Conservation (phyloP, 768 basidiomycete genomes). For the Strobilomyces confusus region DNA sequence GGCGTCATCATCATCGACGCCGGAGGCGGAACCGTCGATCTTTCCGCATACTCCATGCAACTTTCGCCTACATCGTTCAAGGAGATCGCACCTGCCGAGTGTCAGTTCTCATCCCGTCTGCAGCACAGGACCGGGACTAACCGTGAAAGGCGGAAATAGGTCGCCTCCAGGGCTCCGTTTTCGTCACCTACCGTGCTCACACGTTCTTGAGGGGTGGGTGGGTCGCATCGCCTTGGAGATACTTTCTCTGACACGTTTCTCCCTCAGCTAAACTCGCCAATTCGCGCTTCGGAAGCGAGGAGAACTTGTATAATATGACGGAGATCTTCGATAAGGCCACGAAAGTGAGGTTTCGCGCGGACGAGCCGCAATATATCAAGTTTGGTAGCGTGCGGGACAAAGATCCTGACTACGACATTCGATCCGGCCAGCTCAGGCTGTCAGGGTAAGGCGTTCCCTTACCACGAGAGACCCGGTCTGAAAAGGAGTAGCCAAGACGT, state of each 20-base stretch:
- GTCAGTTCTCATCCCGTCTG: conserved; percentile 14
- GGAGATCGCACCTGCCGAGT: conserved; percentile 33
- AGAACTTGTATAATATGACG: conserved; percentile 29
- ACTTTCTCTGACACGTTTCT: not conserved
- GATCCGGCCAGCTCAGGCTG: conserved; percentile 35
- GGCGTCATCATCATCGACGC: conserved; percentile 45
- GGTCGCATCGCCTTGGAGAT: not conserved
- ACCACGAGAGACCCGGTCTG: conserved; percentile 33
- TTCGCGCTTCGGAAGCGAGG: conserved; percentile 27
- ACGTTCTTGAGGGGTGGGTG: conserved; percentile 34
- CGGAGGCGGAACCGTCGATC: conserved; percentile 30
- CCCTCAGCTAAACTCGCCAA: conserved; percentile 25
- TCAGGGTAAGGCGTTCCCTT: conserved; percentile 29
- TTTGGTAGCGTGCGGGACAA: conserved; percentile 35
- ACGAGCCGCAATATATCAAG: conserved; percentile 35
- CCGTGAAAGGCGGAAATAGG: conserved; percentile 21
- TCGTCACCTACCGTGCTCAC: conserved; percentile 31
- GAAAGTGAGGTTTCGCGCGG: conserved; percentile 37
- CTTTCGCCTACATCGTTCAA: conserved; percentile 36
- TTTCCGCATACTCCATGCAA: conserved; percentile 39
- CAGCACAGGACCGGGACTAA: not conserved
- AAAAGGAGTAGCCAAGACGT: conserved; percentile 8
- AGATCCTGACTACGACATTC: conserved; percentile 34
- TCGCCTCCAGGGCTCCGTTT: conserved; percentile 37
- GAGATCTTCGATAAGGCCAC: conserved; percentile 33